phyloP scores from a whole-genome alignment of 2,329 filamentous ascomycete genomes.

The Penicillium griseofulvum region DNA sequence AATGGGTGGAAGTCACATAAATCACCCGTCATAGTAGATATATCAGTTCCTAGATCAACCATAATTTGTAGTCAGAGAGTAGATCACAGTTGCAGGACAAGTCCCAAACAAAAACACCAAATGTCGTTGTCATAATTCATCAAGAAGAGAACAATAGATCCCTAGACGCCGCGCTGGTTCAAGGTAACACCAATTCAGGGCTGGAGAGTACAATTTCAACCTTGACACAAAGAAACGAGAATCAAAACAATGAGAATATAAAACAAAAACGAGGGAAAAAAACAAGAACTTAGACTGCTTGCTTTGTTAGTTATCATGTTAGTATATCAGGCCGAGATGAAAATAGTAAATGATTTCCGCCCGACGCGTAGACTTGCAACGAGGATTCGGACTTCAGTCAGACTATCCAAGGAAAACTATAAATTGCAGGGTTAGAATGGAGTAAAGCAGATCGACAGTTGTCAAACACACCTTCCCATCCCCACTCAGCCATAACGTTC shows the following conservation, averaged over 20 bases:
- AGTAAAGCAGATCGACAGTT: background rate
- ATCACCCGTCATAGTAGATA: background rate
- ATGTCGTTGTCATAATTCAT: slow-evolving; percentile 1
- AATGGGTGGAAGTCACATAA: background rate
- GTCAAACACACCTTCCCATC: slow-evolving; percentile 63
- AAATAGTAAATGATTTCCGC: background rate
- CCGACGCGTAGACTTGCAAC: background rate
- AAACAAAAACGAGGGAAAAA: background rate
- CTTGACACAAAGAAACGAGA: background rate
- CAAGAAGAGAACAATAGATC: background rate
- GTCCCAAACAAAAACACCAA: background rate
- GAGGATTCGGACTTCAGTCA: background rate
- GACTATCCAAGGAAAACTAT: slow-evolving; percentile 19
- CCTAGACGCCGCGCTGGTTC: background rate
- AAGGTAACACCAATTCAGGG: background rate
- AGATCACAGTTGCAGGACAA: background rate
- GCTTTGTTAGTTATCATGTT: slow-evolving; percentile 9
- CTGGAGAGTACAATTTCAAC: background rate
- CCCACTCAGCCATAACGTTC: slow-evolving; percentile 68
- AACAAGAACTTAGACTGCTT: background rate
- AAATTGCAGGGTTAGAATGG: background rate
- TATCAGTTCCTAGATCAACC: slow-evolving; percentile 2
- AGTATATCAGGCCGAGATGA: slow-evolving; percentile 1
- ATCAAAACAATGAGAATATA: background rate
- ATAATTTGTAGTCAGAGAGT: background rate